Base-by-base conservation (phyloP, 805 yeast species). In the Pichia heedii region DNA sequence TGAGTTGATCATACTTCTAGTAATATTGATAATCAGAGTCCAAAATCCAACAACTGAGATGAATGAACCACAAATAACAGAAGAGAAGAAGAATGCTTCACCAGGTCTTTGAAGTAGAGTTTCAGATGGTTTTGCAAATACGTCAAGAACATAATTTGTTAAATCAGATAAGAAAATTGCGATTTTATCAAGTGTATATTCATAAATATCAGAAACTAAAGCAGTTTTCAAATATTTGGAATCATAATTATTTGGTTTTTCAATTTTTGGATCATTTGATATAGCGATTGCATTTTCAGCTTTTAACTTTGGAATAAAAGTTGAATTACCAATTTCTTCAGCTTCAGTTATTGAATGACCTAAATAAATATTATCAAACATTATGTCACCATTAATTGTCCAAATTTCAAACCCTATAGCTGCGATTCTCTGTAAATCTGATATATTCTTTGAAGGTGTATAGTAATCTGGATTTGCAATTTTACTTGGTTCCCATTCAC, bases 301-400 rank as follows among this genome's bases (percentile, higher is more conserved):
- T 15, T 65, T 67, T 20, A 63, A 60, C 59, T 82, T 82, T 21
- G 76, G 70, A 29, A 62, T 52, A 61, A 76, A 88, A 0, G 96
- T 87, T 9, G 65, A 61, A 58, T 89, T 88, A 27, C 96, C 97
- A 50, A 88, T 69, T 10, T 57, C 44, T 66, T 89, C 96, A 12
- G 96, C 96, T 56, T 88, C 96, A 33, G 66, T 68, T n/a, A 88
- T 67, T 2, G 84, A 77, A 57, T 85, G 89, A 26, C 96, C 96
- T 48, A 88, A 61, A 60, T 88, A 89, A 48, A 88, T 76, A 65
- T 88, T 85, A 60, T 86, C 86, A 58, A 88, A 85, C 59, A 84
- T 53, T 40, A 87, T 75, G 40, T 84, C 76, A 36, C 71, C 70
- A 50, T 84, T 81, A 80, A 88, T 82, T 38, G 90, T 76, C 95